A percentile compares a stretch with the other conserved stretches of the same genome.
Conservation (phyloP, 345 rosid genomes). For the Eucalyptus brandiana region DNA sequence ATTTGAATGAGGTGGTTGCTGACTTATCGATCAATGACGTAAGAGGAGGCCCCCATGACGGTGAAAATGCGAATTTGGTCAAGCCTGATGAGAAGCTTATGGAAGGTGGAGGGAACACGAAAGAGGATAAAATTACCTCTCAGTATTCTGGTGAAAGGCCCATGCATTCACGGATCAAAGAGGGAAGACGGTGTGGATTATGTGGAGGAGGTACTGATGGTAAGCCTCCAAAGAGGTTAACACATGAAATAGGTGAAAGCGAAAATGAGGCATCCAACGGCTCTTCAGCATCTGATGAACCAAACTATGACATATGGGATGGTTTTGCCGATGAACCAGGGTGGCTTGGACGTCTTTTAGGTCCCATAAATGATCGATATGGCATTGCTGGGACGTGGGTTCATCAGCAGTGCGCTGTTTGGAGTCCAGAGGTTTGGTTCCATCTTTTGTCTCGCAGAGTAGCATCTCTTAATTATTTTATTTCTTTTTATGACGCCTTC, state of each 20-base stretch:
- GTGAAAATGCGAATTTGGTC: constrained; percentile 11
- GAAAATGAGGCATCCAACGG: constrained; percentile 69
- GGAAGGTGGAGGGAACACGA: constrained; percentile 8
- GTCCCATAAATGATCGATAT: constrained; percentile 88
- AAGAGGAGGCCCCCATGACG: constrained; percentile 12
- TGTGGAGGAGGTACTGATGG: constrained; percentile 98
- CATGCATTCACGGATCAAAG: constrained; percentile 45
- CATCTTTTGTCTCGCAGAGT: background rate
- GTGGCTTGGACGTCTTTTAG: constrained; percentile 94
- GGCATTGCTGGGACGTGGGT: constrained; percentile 99
- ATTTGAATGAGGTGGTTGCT: constrained; percentile 5
- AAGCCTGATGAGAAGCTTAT: constrained; percentile 21
- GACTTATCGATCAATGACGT: constrained; percentile 4
- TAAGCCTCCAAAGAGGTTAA: constrained; percentile 71
- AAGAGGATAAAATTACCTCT: constrained; percentile 13
- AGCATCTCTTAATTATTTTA: background rate
- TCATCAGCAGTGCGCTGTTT: constrained; percentile 95
- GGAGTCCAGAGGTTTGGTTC: constrained; percentile 91
- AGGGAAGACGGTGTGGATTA: constrained; percentile 83
- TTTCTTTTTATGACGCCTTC: background rate
- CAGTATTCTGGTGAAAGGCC: constrained; percentile 1
- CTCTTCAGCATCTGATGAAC: constrained; percentile 80
- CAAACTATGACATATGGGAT: constrained; percentile 82
- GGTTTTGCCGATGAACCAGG: constrained; percentile 94
- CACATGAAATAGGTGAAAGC: constrained; percentile 60